Percentiles rank a stretch among this genome's conserved stretches.
phyloP scores from a whole-genome alignment of 1,139 yeast genomes.

The Taphrina pruni region DNA sequence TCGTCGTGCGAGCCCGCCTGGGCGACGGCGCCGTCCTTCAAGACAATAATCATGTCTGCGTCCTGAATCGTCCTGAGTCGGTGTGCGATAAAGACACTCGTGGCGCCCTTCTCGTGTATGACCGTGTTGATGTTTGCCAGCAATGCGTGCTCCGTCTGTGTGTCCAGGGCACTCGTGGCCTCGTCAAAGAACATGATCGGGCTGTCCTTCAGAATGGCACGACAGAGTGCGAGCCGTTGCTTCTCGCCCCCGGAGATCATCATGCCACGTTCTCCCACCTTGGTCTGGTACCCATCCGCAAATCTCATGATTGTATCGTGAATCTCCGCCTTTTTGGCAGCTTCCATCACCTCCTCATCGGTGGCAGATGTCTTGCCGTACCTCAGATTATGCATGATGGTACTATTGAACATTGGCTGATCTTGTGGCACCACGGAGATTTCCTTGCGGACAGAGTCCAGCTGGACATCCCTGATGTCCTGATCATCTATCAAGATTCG shows the following conservation, averaged over 20 bases:
- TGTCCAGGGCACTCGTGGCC: conserved; percentile 95
- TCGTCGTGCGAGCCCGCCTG: conserved; percentile 85
- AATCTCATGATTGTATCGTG: conserved; percentile 59
- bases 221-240: conserved; percentile 90
- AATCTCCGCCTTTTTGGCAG: conserved; percentile 73
- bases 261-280: conserved; percentile 98
- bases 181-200: conserved; percentile 95
- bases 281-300: conserved; percentile 82
- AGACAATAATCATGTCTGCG: conserved; percentile 88
- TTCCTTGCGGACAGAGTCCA: conserved; percentile 72
- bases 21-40: conserved; percentile 74
- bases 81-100: conserved; percentile 92
- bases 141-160: conserved; percentile 85
- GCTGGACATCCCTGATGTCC: conserved; percentile 73
- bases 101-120: conserved; percentile 54
- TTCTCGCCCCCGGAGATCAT: conserved; percentile 99
- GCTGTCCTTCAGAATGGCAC: conserved; percentile 80
- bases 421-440: conserved; percentile 98
- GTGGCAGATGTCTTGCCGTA: conserved; percentile 72
- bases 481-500: conserved; percentile 84
- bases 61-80: conserved; percentile 92
- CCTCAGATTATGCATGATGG: conserved; percentile 82
- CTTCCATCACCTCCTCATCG: conserved; percentile 71
- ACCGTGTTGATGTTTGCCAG: conserved; percentile 59
- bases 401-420: conserved; percentile 59